phyloP scores from a whole-genome alignment of 306 rosid species.

The Glycine soja region DNA sequence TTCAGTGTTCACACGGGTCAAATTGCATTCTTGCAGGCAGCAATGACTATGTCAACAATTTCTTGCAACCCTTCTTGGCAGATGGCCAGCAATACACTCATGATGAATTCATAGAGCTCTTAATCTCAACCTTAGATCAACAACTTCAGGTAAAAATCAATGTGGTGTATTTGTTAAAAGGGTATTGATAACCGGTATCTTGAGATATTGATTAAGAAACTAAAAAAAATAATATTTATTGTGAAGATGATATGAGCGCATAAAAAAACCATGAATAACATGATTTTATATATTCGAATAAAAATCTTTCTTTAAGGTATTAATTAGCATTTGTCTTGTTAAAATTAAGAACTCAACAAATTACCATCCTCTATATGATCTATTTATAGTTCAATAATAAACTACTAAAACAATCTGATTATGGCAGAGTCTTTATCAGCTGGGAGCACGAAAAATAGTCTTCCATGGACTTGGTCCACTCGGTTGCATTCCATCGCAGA shows the following conservation, averaged over 20 bases:
- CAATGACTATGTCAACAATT: slow-evolving; percentile 91
- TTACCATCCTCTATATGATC: neutral
- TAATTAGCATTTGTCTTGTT: too few relatives aligned
- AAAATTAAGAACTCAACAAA: neutral
- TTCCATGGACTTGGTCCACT: slow-evolving; percentile 81
- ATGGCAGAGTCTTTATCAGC: slow-evolving; percentile 62
- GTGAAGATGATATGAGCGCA: too few relatives aligned
- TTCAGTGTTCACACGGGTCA: neutral
- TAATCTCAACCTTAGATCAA: slow-evolving; percentile 59
- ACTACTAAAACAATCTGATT: neutral
- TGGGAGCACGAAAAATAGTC: slow-evolving; percentile 72
- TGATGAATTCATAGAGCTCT: slow-evolving; percentile 69
- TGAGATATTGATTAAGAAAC: too few relatives aligned
- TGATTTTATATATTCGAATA: too few relatives aligned
- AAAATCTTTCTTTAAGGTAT: too few relatives aligned
- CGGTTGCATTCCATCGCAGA: slow-evolving; percentile 95
- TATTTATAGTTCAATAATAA: neutral
- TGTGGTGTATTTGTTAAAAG: neutral
- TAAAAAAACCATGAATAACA: too few relatives aligned
- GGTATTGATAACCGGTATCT: fast-evolving
- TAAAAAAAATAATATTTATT: too few relatives aligned
- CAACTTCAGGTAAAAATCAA: slow-evolving; percentile 60
- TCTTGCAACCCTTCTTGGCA: slow-evolving; percentile 82
- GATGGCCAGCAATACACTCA: slow-evolving; percentile 84
- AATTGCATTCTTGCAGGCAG: slow-evolving; percentile 59